Evolutionary conservation across 1,139 yeast species (phyloP).

Genomic region (Hyphopichia burtonii): DNA sequence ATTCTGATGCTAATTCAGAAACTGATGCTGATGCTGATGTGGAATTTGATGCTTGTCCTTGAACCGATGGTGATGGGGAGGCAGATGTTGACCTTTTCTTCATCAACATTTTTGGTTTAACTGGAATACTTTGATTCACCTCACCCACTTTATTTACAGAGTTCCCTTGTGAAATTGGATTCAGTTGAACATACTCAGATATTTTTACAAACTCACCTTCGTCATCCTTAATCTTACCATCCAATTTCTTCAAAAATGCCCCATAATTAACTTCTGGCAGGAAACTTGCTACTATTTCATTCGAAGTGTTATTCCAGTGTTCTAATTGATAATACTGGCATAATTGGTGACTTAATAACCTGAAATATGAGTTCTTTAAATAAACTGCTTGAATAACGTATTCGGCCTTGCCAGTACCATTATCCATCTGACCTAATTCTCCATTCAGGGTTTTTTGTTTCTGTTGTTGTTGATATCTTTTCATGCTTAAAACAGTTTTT

Average conservation of each 20-base stretch:
- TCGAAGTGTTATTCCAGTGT: constrained; percentile 26
- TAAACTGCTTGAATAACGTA: constrained; percentile 23
- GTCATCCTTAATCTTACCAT: not conserved
- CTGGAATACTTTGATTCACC: not conserved
- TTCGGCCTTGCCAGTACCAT: not conserved
- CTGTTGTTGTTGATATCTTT: not conserved
- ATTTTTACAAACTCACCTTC: constrained; percentile 8
- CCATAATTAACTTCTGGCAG: constrained; percentile 17
- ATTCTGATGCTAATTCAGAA: not conserved
- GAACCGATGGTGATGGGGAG: not conserved
- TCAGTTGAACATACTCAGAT: constrained; percentile 5
- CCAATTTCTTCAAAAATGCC: constrained; percentile 7
- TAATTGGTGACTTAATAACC: constrained; percentile 64
- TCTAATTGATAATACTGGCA: constrained; percentile 62
- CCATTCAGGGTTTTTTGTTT: not conserved
- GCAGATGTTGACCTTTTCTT: constrained; percentile 10
- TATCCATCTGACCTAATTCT: not conserved
- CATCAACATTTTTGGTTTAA: constrained; percentile 19
- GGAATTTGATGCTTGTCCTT: too few species aligned
- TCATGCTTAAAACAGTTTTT: not conserved
- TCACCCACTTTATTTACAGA: not conserved
- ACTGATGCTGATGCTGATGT: not conserved
- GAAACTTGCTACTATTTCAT: constrained; percentile 28
- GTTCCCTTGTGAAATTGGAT: not conserved
- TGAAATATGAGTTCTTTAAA: constrained; percentile 64